Percentiles rank a stretch among this genome's conserved stretches.
Conservation (phyloP, 192 early-diverging fungal species). For the Radiomyces spectabilis region DNA sequence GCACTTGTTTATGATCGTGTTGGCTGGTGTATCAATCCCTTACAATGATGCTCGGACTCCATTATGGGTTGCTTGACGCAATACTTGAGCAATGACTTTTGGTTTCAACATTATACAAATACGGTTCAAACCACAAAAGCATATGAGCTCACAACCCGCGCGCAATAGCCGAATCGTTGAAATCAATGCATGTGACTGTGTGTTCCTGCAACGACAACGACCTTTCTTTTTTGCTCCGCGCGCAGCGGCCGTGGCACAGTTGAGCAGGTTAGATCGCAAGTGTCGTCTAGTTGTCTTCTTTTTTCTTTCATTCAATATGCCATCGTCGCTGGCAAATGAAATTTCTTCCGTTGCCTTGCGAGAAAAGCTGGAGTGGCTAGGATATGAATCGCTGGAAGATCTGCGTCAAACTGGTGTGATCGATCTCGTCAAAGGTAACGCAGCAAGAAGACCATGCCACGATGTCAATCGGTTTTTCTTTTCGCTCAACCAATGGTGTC, state of each 20-base stretch:
- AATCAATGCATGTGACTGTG: too few relatives aligned
- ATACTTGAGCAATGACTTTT: conserved; percentile 53
- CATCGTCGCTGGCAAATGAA: not conserved
- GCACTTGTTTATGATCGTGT: too few relatives aligned
- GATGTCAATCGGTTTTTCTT: too few relatives aligned
- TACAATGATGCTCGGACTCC: conserved; percentile 49
- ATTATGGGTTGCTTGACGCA: conserved; percentile 45
- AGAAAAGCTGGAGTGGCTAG: not conserved
- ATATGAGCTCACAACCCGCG: too few relatives aligned
- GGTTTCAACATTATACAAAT: conserved; percentile 43
- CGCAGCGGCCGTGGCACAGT: too few relatives aligned
- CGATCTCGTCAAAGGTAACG: not conserved
- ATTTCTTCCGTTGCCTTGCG: not conserved
- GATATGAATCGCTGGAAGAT: not conserved
- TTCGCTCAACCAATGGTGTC: too few relatives aligned
- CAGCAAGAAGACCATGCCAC: too few relatives aligned
- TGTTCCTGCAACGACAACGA: too few relatives aligned
- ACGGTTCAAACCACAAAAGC: too few relatives aligned
- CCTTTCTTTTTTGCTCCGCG: too few relatives aligned
- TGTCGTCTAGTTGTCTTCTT: not conserved
- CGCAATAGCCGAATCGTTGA: too few relatives aligned
- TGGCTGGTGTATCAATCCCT: not conserved
- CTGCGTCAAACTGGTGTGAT: not conserved
- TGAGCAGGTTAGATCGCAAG: too few relatives aligned
- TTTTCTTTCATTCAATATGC: not conserved